Conservation (phyloP, 257 asterid species). For the Sherardia arvensis region DNA sequence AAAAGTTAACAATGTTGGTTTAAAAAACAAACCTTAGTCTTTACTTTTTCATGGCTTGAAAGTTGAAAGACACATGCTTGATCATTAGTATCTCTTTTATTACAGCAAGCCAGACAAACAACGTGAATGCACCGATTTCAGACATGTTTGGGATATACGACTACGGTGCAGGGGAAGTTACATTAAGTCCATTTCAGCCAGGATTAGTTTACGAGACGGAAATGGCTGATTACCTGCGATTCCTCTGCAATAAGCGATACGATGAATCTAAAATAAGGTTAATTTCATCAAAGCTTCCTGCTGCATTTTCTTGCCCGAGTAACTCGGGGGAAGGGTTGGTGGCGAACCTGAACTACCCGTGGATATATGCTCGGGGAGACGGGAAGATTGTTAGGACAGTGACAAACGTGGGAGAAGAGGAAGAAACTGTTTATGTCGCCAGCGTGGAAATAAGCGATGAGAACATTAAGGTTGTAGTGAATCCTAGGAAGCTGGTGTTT, state of each 20-base stretch:
- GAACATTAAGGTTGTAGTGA: constrained; percentile 40
- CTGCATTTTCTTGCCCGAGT: constrained; percentile 50
- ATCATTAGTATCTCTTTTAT: not conserved
- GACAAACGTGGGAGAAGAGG: constrained; percentile 59
- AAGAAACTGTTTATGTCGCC: constrained; percentile 43
- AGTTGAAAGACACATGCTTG: no score
- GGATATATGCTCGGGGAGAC: constrained; percentile 29
- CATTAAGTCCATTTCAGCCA: constrained; percentile 51
- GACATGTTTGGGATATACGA: constrained; percentile 54
- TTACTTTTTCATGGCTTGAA: not conserved
- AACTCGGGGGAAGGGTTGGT: constrained; percentile 28
- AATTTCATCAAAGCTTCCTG: constrained; percentile 36
- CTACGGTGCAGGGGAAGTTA: constrained; percentile 73
- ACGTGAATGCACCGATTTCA: constrained; percentile 39
- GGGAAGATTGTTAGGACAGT: constrained; percentile 35
- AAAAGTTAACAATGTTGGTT: no score
- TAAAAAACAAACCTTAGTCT: no score
- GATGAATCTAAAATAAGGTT: constrained; percentile 29
- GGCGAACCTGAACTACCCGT: constrained; percentile 81
- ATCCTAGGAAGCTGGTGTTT: constrained; percentile 49
- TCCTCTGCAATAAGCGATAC: constrained; percentile 59
- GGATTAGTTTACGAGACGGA: constrained; percentile 78
- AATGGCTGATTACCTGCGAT: constrained; percentile 36
- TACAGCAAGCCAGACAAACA: constrained; percentile 54
- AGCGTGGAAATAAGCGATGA: constrained; percentile 26